phyloP scores from a whole-genome alignment of 2,329 filamentous ascomycete genomes.

The Pseudogymnoascus sp. region DNA sequence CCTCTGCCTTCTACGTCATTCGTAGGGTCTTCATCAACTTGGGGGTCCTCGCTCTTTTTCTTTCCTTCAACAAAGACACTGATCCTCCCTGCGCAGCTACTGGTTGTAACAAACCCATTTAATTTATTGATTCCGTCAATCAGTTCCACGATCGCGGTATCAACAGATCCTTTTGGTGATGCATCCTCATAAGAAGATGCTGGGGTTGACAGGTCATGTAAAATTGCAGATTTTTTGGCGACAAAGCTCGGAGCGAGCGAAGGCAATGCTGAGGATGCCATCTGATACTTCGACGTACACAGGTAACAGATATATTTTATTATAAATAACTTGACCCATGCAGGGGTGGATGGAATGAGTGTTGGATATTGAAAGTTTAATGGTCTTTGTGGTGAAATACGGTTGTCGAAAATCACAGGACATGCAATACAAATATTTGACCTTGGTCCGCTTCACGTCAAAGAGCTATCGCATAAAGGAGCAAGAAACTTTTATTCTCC shows the following conservation, averaged over 20 bases:
- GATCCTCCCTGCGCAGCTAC: conserved; percentile 81
- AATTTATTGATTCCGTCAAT: conserved; percentile 70
- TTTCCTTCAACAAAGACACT: conserved; percentile 81
- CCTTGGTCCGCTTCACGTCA: not conserved
- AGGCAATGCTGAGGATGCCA: not conserved
- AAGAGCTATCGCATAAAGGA: not conserved
- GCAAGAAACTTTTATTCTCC: not conserved
- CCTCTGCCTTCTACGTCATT: conserved; percentile 13
- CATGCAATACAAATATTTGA: not conserved
- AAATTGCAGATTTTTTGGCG: conserved; percentile 62
- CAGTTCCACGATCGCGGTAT: conserved; percentile 66
- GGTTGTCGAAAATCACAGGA: not conserved
- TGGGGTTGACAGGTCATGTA: conserved; percentile 61
- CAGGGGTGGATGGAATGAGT: not conserved
- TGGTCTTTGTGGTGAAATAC: not conserved
- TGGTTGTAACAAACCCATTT: conserved; percentile 78
- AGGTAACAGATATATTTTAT: not conserved
- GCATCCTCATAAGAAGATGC: conserved; percentile 68
- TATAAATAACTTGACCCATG: not conserved
- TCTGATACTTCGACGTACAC: not conserved
- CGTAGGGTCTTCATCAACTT: conserved; percentile 5
- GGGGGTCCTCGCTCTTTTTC: conserved; percentile 29
- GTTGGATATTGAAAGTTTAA: not conserved
- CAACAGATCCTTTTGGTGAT: conserved; percentile 83
- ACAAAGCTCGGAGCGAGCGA: conserved; percentile 34